These are phyloP conservation scores for Lenzites betulinus DNA, from an alignment of 768 basidiomycete species.

Conservation along the genomic window DNA sequence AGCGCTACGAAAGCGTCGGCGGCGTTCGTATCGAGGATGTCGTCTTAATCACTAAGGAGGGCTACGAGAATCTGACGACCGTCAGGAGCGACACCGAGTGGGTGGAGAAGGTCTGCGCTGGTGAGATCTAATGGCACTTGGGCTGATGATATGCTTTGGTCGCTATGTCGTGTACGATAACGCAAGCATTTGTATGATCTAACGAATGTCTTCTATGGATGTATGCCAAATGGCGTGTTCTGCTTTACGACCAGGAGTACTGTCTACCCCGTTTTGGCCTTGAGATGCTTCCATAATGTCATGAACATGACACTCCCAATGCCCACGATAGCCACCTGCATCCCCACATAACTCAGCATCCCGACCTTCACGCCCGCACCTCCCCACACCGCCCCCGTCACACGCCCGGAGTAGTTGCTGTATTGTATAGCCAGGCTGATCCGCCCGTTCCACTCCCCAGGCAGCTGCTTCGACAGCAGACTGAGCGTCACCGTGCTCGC, in stretches of 20 bases:
- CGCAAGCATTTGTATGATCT: not conserved
- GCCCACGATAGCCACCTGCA: conserved; percentile 62
- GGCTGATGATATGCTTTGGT: too few species aligned
- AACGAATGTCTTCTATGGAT: not conserved
- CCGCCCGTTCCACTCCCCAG: conserved; percentile 58
- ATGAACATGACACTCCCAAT: conserved; percentile 56
- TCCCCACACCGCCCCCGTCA: conserved; percentile 68
- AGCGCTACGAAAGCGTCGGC: conserved; percentile 77
- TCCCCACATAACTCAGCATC: conserved; percentile 59
- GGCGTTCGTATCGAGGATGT: conserved; percentile 96
- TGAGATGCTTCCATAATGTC: conserved; percentile 62
- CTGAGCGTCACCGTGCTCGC: conserved; percentile 71
- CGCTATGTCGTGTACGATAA: not conserved
- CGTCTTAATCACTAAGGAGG: conserved; percentile 71
- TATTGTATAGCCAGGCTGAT: conserved; percentile 67
- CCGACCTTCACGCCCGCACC: conserved; percentile 61
- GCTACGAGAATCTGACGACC: conserved; percentile 84
- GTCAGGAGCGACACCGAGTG: conserved; percentile 81
- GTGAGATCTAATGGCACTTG: conserved; percentile 48
- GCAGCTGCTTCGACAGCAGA: conserved; percentile 68
- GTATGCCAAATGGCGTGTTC: too few species aligned
- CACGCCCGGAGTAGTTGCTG: conserved; percentile 66
- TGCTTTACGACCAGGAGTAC: too few species aligned
- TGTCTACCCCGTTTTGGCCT: conserved; percentile 47
- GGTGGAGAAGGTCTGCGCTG: conserved; percentile 83